Base-by-base conservation (phyloP, 1,139 yeast genomes). In the Hyphopichia wangnamkhiaoensis region DNA sequence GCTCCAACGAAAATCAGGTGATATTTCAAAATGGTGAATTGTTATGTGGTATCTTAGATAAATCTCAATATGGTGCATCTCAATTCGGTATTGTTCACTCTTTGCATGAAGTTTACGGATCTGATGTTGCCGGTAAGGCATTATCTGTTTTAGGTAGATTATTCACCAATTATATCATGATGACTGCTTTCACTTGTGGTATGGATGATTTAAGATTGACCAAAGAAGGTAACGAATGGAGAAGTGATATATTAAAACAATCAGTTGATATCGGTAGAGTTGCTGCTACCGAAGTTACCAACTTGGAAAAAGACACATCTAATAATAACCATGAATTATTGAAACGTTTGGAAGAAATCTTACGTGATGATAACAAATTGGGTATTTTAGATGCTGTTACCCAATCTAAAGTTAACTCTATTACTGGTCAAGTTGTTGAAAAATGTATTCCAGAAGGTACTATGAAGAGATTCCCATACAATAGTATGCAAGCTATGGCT, bases 401-500 rank as follows among this genome's bases (percentile, higher is more conserved):
- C 9, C 96, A 91, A 63, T 84, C 95, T 31, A 90, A 91, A 70
- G 98, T 91, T 39, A 90, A 91, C 56, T 71, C 89, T 33, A 85
- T 94, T 46, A 91, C 98, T 1, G 85, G 97, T 9, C 85, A 87
- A 60, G 97, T 94, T 56, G 98, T 93, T 34, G 74, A 93, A 38
- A 83, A 82, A 62, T 90, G 98, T 82, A 90, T 94, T 54, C 99
- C 99, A 34, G 94, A 72, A 30, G 98, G 98, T 59, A 88, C 97
- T 3, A 86, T 87, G 84, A 94, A 93, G 66, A 78, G 83, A 60
- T 94, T 94, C 77, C 99, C 99, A 12, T 76, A 84, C 66, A 94
- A 94, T 65, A 81, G 96, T 39, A 94, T 94, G 98, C 98, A 94
- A 74, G 84, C 96, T 26, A 94, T 94, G 99, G 98, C 98, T 2